phyloP scores from a whole-genome alignment of 73 alveolate genomes.

The Paramecium sexaurelia region DNA sequence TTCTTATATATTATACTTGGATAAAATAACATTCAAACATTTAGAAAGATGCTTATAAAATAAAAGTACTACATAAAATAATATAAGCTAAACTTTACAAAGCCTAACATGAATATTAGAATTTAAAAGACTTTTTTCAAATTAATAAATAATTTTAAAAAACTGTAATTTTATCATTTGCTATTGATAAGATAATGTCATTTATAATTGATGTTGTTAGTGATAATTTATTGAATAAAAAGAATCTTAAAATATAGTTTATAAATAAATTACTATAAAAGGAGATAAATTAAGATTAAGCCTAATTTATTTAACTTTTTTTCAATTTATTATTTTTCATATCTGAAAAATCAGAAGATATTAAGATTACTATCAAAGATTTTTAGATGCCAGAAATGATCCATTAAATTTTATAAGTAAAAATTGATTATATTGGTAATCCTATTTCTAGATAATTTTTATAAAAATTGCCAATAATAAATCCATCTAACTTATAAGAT shows the following conservation, averaged over 20 bases:
- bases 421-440: not conserved
- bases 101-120: constrained; percentile 4
- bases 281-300: not conserved
- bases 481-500: not conserved
- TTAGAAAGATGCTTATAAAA: not conserved
- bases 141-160: not conserved
- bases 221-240: not conserved
- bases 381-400: not conserved
- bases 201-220: not conserved
- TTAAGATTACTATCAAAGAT: not conserved
- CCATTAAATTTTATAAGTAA: not conserved
- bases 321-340: not conserved
- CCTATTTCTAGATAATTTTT: not conserved
- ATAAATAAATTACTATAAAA: not conserved
- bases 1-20: not conserved
- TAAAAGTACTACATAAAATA: not conserved
- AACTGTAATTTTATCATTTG: not conserved
- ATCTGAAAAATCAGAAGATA: not conserved
- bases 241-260: not conserved
- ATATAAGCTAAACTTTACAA: constrained; percentile 1
- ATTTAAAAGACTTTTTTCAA: not conserved
- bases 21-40: not conserved
- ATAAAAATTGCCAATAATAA: not conserved
- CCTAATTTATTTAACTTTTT: not conserved
- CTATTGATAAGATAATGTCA: not conserved